Conservation (phyloP, 2,329 filamentous ascomycete species). For the Aspergillus nomiae region DNA sequence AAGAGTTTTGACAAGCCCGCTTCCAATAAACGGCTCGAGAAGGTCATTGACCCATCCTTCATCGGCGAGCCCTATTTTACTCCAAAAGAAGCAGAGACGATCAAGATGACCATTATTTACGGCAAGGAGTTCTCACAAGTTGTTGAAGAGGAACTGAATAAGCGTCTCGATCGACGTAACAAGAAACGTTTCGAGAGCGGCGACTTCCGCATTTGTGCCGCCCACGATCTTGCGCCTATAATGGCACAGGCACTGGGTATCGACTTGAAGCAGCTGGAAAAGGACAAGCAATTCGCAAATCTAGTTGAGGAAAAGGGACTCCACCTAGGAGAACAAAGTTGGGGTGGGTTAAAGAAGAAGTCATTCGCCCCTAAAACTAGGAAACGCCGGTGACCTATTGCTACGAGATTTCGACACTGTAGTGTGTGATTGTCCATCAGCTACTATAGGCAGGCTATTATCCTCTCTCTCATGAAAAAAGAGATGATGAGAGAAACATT, state of each 20-base stretch:
- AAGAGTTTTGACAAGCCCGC: conserved; percentile 17
- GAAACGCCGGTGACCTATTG: background rate
- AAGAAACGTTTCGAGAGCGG: conserved; percentile 31
- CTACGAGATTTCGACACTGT: background rate
- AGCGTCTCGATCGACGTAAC: conserved; percentile 28
- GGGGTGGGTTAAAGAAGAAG: conserved; percentile 7
- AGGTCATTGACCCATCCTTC: conserved; percentile 22
- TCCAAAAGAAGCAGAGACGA: conserved; percentile 15
- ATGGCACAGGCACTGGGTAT: conserved; percentile 31
- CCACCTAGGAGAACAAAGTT: background rate
- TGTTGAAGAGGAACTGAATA: conserved; percentile 22
- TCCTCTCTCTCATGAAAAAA: too few relatives aligned
- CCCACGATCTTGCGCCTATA: conserved; percentile 36
- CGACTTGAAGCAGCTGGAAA: conserved; percentile 28
- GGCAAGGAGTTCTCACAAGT: conserved; percentile 19
- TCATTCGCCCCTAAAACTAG: conserved; percentile 7
- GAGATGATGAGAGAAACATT: too few relatives aligned
- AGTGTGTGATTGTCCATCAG: background rate
- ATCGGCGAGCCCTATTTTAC: conserved; percentile 27
- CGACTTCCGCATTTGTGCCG: conserved; percentile 37
- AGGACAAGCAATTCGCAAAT: conserved; percentile 22
- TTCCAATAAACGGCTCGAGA: conserved; percentile 20
- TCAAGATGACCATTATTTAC: conserved; percentile 13
- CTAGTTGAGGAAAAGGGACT: conserved; percentile 14
- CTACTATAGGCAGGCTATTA: background rate